Evolutionary conservation across 768 basidiomycete genomes (phyloP).

Genomic region (Amanita inopinata): DNA sequence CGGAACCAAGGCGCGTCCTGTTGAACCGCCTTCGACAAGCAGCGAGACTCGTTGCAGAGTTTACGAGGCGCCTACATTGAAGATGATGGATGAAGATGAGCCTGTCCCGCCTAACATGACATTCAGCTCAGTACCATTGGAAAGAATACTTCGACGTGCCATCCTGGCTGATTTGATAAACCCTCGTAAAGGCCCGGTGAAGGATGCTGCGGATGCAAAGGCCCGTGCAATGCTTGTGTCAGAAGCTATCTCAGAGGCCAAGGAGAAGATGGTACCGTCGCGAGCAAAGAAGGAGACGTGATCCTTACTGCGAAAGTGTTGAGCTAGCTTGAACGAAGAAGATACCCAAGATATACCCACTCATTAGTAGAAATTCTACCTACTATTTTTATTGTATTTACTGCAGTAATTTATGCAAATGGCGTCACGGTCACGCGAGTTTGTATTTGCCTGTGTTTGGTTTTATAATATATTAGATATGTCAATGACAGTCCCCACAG

Average conservation of each 20-base stretch:
- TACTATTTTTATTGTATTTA: too few relatives aligned
- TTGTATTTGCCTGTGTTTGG: neutral
- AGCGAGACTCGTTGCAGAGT: too few relatives aligned
- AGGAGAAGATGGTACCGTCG: neutral
- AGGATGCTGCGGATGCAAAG: neutral
- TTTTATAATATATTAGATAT: neutral
- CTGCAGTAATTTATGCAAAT: too few relatives aligned
- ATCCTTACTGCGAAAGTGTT: too few relatives aligned
- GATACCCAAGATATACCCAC: too few relatives aligned
- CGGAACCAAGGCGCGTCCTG: neutral
- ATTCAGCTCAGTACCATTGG: conserved; percentile 9
- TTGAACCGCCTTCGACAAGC: too few relatives aligned
- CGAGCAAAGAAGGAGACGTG: too few relatives aligned
- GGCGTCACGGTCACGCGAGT: neutral
- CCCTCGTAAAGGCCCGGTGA: neutral
- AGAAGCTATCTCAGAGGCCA: neutral
- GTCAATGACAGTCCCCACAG: neutral
- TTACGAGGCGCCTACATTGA: conserved; percentile 12
- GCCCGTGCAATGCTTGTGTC: neutral
- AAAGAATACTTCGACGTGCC: conserved; percentile 12
- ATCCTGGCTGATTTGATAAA: conserved; percentile 7
- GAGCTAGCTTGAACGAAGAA: too few relatives aligned
- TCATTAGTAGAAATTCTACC: too few relatives aligned
- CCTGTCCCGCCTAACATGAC: conserved; percentile 6
- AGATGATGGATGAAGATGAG: conserved; percentile 12